phyloP scores from a whole-genome alignment of 179 eudicot genomes.

The Spergularia azorica region DNA sequence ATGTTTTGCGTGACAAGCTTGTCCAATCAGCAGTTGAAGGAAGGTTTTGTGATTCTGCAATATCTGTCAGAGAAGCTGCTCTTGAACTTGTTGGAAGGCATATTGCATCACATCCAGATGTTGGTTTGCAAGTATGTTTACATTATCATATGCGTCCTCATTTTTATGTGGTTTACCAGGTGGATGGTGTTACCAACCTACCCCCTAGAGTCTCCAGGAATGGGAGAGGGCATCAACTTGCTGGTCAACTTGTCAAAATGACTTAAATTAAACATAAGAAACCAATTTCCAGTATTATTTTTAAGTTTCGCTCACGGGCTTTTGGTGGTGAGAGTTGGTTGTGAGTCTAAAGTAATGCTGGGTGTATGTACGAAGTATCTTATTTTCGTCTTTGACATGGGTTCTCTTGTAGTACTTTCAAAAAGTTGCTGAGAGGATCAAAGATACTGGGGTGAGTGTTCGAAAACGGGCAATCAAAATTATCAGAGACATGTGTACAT shows the following conservation, averaged over 20 bases:
- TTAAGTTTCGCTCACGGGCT: background rate
- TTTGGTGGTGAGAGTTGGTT: background rate
- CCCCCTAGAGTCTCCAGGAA: background rate
- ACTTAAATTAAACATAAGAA: background rate
- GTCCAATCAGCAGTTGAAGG: slow-evolving; percentile 97
- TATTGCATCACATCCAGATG: slow-evolving; percentile 99
- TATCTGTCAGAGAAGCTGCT: slow-evolving; percentile 98
- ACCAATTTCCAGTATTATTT: background rate
- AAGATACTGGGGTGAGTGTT: slow-evolving; percentile 95
- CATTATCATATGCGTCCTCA: background rate
- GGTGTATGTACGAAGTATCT: slow-evolving; percentile 8
- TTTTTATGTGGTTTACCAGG: slow-evolving; percentile 13
- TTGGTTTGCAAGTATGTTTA: slow-evolving; percentile 77
- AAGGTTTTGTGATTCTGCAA: slow-evolving; percentile 95
- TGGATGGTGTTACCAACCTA: background rate
- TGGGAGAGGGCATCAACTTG: slow-evolving; percentile 2
- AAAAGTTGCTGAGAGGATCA: slow-evolving; percentile 91
- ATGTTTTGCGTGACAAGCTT: slow-evolving; percentile 78
- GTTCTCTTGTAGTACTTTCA: slow-evolving; percentile 71
- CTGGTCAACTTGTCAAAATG: background rate
- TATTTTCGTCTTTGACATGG: slow-evolving; percentile 12
- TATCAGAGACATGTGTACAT: slow-evolving; percentile 90
- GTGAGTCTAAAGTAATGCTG: background rate
- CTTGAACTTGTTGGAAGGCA: slow-evolving; percentile 97
- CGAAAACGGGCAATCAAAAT: slow-evolving; percentile 96